These are phyloP conservation scores for Coemansia sp. DNA, from an alignment of 192 early-diverging fungal species.

Conservation along the genomic window DNA sequence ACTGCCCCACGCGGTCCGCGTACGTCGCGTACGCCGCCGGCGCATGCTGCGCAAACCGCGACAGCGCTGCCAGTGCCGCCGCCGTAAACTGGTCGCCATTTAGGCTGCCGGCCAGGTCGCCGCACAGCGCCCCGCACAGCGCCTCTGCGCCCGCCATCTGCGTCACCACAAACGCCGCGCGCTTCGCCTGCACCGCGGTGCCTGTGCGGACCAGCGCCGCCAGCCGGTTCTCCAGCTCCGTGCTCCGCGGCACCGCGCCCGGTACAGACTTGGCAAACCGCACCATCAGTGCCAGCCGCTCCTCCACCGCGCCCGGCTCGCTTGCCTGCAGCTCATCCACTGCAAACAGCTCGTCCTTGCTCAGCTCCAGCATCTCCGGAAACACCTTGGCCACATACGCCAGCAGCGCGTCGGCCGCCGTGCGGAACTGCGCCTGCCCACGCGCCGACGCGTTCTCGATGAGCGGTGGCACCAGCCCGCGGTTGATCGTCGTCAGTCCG, in stretches of 20 bases:
- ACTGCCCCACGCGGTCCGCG: constrained; percentile 50
- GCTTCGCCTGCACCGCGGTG: constrained; percentile 58
- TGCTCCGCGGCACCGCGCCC: constrained; percentile 35
- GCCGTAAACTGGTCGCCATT: constrained; percentile 25
- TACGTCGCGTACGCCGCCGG: constrained; percentile 55
- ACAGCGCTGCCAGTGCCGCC: constrained; percentile 54
- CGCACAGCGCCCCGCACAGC: constrained; percentile 51
- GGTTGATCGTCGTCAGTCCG: constrained; percentile 70
- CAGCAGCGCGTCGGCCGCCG: constrained; percentile 25
- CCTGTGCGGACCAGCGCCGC: constrained; percentile 54
- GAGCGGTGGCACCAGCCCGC: constrained; percentile 54
- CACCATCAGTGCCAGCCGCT: constrained; percentile 55
- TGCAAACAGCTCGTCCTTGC: constrained; percentile 33
- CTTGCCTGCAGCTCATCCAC: constrained; percentile 20
- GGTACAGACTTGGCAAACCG: constrained; percentile 68
- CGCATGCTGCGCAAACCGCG: constrained; percentile 59
- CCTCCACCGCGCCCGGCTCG: constrained; percentile 10
- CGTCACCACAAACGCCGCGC: constrained; percentile 68
- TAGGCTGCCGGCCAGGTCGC: constrained; percentile 41
- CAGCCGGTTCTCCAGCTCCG: constrained; percentile 43
- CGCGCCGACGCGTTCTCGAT: constrained; percentile 53
- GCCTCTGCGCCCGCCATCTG: constrained; percentile 52
- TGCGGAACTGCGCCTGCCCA: constrained; percentile 5
- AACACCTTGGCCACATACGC: constrained; percentile 30
- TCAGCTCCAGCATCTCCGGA: constrained; percentile 37